Percentiles rank a stretch among this genome's conserved stretches.
Conservation (phyloP, 2,329 filamentous ascomycete species). For the Fusarium sp. region DNA sequence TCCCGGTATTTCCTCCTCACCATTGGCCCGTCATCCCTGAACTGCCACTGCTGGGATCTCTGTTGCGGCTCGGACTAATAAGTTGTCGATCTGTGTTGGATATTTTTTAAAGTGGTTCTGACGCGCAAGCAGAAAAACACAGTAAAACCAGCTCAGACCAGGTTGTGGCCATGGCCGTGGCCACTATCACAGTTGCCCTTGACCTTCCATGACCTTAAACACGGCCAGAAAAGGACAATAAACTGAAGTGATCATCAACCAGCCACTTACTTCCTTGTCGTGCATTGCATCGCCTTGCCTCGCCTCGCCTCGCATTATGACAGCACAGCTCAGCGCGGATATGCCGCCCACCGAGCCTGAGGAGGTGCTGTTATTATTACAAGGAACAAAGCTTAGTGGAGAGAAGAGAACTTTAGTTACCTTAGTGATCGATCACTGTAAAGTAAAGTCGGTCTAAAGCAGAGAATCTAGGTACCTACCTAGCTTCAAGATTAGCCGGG, state of each 20-base stretch:
- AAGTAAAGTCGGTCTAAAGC: conserved; percentile 3
- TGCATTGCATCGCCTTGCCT: not conserved
- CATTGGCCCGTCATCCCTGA: conserved; percentile 3
- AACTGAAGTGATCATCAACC: conserved; percentile 9
- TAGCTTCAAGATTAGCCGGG: not conserved
- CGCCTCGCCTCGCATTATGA: not conserved
- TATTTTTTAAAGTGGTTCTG: conserved; percentile 30
- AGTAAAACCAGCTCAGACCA: conserved; percentile 32
- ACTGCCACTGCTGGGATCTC: conserved; percentile 6
- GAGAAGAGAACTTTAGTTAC: not conserved
- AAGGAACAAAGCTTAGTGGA: not conserved
- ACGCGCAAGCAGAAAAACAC: conserved; percentile 37
- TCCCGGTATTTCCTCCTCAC: not conserved
- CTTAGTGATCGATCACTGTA: not conserved
- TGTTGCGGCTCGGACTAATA: conserved; percentile 32
- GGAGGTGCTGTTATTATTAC: no score
- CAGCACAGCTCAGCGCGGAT: not conserved
- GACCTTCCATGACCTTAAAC: not conserved
- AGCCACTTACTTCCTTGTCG: conserved; percentile 1
- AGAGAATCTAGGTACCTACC: no score
- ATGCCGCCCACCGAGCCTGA: not conserved
- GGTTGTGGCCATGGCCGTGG: conserved; percentile 12
- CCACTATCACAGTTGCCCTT: not conserved
- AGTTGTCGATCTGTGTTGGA: conserved; percentile 33
- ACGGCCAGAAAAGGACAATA: not conserved